These are phyloP conservation scores for Dendrothele bispora DNA, from an alignment of 768 basidiomycete genomes.

Conservation along the genomic window DNA sequence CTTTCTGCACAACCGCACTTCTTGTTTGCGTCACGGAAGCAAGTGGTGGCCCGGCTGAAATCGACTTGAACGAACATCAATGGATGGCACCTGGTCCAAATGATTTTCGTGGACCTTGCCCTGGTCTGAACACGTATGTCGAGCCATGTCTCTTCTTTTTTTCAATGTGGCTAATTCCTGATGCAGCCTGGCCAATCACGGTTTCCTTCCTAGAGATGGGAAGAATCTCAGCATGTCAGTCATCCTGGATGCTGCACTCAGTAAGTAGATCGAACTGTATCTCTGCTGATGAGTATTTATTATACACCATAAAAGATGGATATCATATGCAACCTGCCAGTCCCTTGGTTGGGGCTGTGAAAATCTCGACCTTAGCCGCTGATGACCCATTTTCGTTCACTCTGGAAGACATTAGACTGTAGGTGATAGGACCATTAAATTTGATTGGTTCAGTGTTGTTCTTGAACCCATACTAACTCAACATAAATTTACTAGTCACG, in stretches of 20 bases:
- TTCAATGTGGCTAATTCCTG: background rate
- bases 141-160: background rate
- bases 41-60: no score
- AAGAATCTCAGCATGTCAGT: constrained; percentile 4
- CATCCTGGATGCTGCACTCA: background rate
- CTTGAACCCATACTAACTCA: background rate
- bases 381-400: constrained; percentile 16
- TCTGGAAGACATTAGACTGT: constrained; percentile 17
- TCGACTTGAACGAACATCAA: constrained; percentile 7
- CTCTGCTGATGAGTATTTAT: no score
- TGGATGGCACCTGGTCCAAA: constrained; percentile 6
- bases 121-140: constrained; percentile 13
- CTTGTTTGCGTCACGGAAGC: no score
- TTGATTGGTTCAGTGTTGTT: background rate
- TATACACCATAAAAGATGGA: no score
- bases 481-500: background rate
- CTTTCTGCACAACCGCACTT: no score
- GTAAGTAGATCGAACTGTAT: background rate
- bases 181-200: constrained; percentile 5
- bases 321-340: background rate
- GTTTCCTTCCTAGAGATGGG: constrained; percentile 12
- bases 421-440: background rate
- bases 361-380: constrained; percentile 15
- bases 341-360: background rate
- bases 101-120: constrained; percentile 11